These are phyloP conservation scores for Prinsepia uniflora DNA, from an alignment of 306 rosid genomes.

Conservation along the genomic window DNA sequence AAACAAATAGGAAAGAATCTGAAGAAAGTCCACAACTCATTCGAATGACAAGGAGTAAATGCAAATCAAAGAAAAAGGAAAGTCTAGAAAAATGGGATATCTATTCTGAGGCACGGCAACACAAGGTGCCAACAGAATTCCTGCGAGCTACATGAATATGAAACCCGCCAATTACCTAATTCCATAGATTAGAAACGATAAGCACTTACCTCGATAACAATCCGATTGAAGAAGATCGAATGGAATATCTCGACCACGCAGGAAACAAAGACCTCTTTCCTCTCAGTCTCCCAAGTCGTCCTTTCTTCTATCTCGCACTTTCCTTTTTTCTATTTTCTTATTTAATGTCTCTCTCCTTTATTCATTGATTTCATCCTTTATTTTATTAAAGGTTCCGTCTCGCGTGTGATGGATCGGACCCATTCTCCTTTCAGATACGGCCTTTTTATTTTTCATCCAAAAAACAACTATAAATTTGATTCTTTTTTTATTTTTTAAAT, in stretches of 20 bases:
- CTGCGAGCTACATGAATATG: background rate
- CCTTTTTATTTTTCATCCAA: background rate
- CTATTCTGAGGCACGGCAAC: background rate
- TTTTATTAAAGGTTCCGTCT: background rate
- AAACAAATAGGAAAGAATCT: background rate
- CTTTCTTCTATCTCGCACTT: background rate
- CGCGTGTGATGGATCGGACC: background rate
- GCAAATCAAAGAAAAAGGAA: background rate
- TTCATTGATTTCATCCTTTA: background rate
- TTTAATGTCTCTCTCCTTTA: background rate
- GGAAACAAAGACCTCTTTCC: slow-evolving; percentile 3
- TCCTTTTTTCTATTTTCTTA: background rate
- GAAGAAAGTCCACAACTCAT: background rate
- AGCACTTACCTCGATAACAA: background rate
- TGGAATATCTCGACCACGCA: background rate
- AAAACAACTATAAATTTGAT: no score
- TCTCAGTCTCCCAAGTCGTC: slow-evolving; percentile 5
- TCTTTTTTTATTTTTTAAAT: no score
- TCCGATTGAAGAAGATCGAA: slow-evolving; percentile 1
- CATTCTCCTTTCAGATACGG: background rate
- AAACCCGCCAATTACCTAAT: background rate
- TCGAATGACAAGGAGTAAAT: background rate
- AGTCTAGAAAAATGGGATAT: background rate
- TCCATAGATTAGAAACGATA: background rate
- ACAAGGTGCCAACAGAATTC: background rate